phyloP scores from a whole-genome alignment of 768 basidiomycete genomes.

The Pholiota microspora region DNA sequence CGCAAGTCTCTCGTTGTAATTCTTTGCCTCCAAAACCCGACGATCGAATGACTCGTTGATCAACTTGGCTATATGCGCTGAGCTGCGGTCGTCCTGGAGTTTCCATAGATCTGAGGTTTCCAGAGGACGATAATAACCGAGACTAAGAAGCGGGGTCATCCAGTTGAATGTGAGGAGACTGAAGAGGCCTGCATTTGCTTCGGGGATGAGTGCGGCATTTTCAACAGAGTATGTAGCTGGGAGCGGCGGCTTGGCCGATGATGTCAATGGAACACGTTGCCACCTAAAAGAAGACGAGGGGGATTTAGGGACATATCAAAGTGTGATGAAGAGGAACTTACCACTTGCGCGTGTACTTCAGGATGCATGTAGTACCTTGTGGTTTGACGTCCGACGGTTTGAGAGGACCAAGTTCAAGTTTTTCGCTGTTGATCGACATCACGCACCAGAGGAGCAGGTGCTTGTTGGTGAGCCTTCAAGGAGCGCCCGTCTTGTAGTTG shows the following conservation, averaged over 20 bases:
- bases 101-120: conserved; percentile 81
- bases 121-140: conserved; percentile 81
- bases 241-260: conserved; percentile 35
- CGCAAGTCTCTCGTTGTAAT: conserved; percentile 70
- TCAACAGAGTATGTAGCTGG: conserved; percentile 54
- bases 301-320: neutral
- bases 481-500: no score
- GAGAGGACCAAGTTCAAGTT: neutral
- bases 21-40: conserved; percentile 52
- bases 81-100: conserved; percentile 60
- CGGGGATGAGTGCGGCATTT: conserved; percentile 62
- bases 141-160: conserved; percentile 66
- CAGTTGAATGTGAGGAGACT: conserved; percentile 67
- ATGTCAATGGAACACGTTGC: conserved; percentile 39
- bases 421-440: neutral
- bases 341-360: neutral
- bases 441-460: neutral
- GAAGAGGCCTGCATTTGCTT: conserved; percentile 59
- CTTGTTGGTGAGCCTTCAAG: neutral
- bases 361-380: neutral
- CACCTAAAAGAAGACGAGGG: conserved; percentile 17
- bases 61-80: conserved; percentile 56
- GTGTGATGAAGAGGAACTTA: neutral
- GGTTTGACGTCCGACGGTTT: neutral
- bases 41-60: conserved; percentile 66